Base-by-base conservation (phyloP, 495 filamentous ascomycete species). In the Podospora bellae-mahoneyi region DNA sequence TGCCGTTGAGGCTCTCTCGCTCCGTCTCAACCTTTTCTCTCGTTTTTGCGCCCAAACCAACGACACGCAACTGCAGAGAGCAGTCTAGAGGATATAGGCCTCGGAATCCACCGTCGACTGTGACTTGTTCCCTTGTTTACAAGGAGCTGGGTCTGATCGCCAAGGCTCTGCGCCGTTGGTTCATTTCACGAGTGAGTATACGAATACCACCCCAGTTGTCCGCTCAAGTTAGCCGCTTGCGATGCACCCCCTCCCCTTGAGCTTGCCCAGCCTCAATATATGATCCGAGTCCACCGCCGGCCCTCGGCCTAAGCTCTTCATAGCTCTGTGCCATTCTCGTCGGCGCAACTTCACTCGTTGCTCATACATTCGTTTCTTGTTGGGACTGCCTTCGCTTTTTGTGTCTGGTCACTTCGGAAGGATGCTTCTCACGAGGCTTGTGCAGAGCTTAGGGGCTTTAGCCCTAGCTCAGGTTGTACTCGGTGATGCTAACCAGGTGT, bases 391-490 rank as follows among this genome's bases (percentile, higher is more conserved):
- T 61, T 64, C 71, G 20, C 63, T 72, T 68, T 71, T 68, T 74
- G 54, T 55, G 63, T 44, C 30, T 32, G 1, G 30, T 69, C 56
- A 58, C 20, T 59, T 53, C 27, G 26, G 56, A 56, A 74, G 20
- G 10, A 77, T 77, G 75, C 70, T 71, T 73, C 65, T 77, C 44
- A 56, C 68, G 67, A 74, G 67, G 72, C 70, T 77, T 23, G 16
- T 76, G 20, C 65, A 68, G 34, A 63, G 68, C 56, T 66, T 75
- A 16, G 75, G 73, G 66, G 66, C 72, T 16, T 34, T 77, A 67
- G 73, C 69, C 62, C 71, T 77, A 64, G 68, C 66, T 60, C 69
- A 65, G 18, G 9, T 71, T 48, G 73, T 65, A 23, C 5, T 68
- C 23, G 74, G 68, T 7, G 55, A 59, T 5, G 68, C 73, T 16